Evolutionary conservation across 306 rosid genomes (phyloP).

Genomic region (Cicer chorassanicum): DNA sequence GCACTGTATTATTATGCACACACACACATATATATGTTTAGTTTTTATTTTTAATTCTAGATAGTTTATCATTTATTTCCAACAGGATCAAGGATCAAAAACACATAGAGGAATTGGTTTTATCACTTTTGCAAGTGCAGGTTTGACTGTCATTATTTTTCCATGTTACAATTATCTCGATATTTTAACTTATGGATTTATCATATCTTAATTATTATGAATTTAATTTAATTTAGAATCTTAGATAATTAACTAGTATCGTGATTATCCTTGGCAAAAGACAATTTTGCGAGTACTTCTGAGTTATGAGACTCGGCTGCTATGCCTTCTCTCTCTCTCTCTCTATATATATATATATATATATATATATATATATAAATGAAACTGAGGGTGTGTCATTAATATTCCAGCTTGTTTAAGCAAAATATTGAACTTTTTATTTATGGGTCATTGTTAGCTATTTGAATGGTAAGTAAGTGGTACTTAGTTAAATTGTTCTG

Average conservation of each 20-base stretch:
- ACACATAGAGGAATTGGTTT: conserved; percentile 95
- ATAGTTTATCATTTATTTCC: conserved; percentile 31
- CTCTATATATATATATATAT: background rate
- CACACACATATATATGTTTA: background rate
- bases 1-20: conserved; percentile 1
- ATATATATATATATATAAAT: background rate
- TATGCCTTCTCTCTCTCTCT: background rate
- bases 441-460: conserved; percentile 2
- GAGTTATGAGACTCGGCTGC: background rate
- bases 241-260: conserved; percentile 4
- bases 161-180: conserved; percentile 17
- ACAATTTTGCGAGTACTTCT: conserved; percentile 24
- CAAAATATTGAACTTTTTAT: conserved; percentile 9
- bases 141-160: conserved; percentile 52
- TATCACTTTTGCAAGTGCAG: conserved; percentile 92
- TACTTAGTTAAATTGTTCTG: conserved; percentile 1
- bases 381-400: background rate
- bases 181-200: conserved; percentile 9
- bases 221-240: background rate
- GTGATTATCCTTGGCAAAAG: conserved; percentile 28
- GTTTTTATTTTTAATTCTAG: conserved; percentile 8
- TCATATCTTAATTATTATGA: background rate
- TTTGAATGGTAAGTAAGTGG: background rate
- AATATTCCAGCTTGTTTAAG: background rate
- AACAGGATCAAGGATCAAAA: conserved; percentile 92